A percentile compares a stretch with the other conserved stretches of the same genome.
phyloP scores from a whole-genome alignment of 2,329 filamentous ascomycete genomes.

The Fusarium austroafricanum region DNA sequence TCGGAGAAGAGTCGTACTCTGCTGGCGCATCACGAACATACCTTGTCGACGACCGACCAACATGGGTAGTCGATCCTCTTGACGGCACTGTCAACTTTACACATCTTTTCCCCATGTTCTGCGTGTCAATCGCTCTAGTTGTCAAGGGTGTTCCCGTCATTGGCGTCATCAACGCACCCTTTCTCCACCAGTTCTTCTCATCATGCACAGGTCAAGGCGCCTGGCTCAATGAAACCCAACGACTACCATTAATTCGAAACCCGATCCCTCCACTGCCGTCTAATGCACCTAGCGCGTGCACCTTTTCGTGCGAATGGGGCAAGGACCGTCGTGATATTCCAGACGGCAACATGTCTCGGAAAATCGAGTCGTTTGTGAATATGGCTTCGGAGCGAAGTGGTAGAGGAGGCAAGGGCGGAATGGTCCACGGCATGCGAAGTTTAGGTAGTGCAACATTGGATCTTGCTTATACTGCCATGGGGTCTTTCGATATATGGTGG shows the following conservation, averaged over 20 bases:
- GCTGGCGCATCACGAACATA: slow-evolving; percentile 75
- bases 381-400: slow-evolving; percentile 76
- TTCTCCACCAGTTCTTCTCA: slow-evolving; percentile 76
- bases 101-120: slow-evolving; percentile 84
- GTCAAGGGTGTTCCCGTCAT: slow-evolving; percentile 70
- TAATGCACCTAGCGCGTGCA: slow-evolving; percentile 74
- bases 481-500: slow-evolving; percentile 84
- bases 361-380: slow-evolving; percentile 80
- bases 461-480: slow-evolving; percentile 80
- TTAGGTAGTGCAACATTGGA: slow-evolving; percentile 80
- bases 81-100: slow-evolving; percentile 87
- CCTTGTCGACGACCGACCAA: slow-evolving; percentile 71
- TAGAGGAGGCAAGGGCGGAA: slow-evolving; percentile 74
- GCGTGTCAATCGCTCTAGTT: slow-evolving; percentile 79
- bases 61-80: slow-evolving; percentile 82
- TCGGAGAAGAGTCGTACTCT: slow-evolving; percentile 82
- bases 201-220: slow-evolving; percentile 74
- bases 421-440: slow-evolving; percentile 82
- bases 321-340: slow-evolving; percentile 76
- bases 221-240: slow-evolving; percentile 74
- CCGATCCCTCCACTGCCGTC: slow-evolving; percentile 72
- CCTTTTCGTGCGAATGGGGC: slow-evolving; percentile 83
- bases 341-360: slow-evolving; percentile 76
- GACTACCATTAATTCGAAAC: slow-evolving; percentile 71
- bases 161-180: slow-evolving; percentile 78